Evolutionary conservation across 352 stramenopile species (phyloP).

Genomic region (Globisporangium middletonii): DNA sequence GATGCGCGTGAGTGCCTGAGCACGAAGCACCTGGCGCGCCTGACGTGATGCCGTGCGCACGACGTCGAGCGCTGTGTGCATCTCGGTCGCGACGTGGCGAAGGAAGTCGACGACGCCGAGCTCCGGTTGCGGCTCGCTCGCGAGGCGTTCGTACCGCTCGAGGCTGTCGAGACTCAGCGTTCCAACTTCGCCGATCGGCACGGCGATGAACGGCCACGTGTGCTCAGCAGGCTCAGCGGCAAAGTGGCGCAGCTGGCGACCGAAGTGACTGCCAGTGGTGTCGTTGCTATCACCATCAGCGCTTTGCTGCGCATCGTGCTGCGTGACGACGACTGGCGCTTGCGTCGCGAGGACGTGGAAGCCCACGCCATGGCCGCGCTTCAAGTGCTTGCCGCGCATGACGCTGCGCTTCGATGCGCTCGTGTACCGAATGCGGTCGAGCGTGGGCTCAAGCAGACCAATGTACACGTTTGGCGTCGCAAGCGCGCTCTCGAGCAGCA

Average conservation of each 20-base stretch:
- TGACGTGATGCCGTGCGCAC: constrained; percentile 10
- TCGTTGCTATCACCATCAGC: not conserved
- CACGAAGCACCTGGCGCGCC: constrained; percentile 11
- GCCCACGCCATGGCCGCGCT: constrained; percentile 48
- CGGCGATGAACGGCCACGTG: constrained; percentile 62
- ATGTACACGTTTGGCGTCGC: constrained; percentile 49
- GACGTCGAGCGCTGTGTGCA: constrained; percentile 15
- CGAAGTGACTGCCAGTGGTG: not conserved
- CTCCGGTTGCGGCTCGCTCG: constrained; percentile 46
- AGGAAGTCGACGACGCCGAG: constrained; percentile 76
- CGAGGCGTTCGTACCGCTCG: constrained; percentile 32
- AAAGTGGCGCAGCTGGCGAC: constrained; percentile 35
- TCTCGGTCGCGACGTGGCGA: constrained; percentile 19
- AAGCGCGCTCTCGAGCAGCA: constrained; percentile 30
- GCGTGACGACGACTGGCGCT: constrained; percentile 32
- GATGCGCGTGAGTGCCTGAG: constrained; percentile 40
- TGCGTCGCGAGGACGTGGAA: constrained; percentile 39
- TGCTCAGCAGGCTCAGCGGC: constrained; percentile 16
- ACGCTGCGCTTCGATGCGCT: constrained; percentile 39
- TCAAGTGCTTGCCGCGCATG: constrained; percentile 60
- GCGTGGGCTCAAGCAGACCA: constrained; percentile 47
- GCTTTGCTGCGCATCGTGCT: constrained; percentile 5
- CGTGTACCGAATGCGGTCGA: constrained; percentile 40
- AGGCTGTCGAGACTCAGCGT: constrained; percentile 65
- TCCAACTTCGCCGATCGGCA: constrained; percentile 41